Evolutionary conservation across 1,284 basidiomycete genomes (phyloP).

Genomic region (Wolfiporia cocos): DNA sequence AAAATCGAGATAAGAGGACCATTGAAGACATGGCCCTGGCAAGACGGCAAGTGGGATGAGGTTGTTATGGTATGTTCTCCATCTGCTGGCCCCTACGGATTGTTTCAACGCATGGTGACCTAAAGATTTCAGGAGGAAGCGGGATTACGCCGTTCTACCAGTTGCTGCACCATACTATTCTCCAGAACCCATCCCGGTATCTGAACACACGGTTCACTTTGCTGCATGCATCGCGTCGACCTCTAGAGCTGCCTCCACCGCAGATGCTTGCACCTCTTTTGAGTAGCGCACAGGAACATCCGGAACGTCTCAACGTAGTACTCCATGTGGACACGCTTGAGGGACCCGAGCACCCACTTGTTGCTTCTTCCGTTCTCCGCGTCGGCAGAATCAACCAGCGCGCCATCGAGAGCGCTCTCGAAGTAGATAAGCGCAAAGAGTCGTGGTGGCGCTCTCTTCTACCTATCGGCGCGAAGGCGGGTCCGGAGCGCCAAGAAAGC

Average conservation of each 20-base stretch:
- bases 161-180: slow-evolving; percentile 36
- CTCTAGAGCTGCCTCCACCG: slow-evolving; percentile 60
- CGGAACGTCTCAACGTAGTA: slow-evolving; percentile 47
- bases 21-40: slow-evolving; percentile 65
- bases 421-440: slow-evolving; percentile 18
- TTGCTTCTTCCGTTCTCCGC: slow-evolving; percentile 22
- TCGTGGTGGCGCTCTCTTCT: slow-evolving; percentile 45
- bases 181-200: slow-evolving; percentile 31
- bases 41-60: slow-evolving; percentile 62
- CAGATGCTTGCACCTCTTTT: slow-evolving; percentile 46
- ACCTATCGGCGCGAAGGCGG: slow-evolving; percentile 16
- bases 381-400: slow-evolving; percentile 48
- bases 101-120: slow-evolving; percentile 1
- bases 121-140: slow-evolving; percentile 77
- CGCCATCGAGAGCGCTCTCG: slow-evolving; percentile 38
- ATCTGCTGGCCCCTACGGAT: neutral
- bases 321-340: slow-evolving; percentile 57
- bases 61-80: slow-evolving; percentile 60
- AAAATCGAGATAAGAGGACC: slow-evolving; percentile 74
- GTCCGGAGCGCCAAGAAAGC: slow-evolving; percentile 19
- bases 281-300: slow-evolving; percentile 38
- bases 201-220: slow-evolving; percentile 55
- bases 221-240: slow-evolving; percentile 59
- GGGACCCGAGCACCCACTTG: slow-evolving; percentile 20
- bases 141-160: slow-evolving; percentile 80